A percentile compares a stretch with the other conserved stretches of the same genome.
These are phyloP conservation scores for Cajanus cajan DNA, from an alignment of 306 rosid genomes.

Conservation along the genomic window DNA sequence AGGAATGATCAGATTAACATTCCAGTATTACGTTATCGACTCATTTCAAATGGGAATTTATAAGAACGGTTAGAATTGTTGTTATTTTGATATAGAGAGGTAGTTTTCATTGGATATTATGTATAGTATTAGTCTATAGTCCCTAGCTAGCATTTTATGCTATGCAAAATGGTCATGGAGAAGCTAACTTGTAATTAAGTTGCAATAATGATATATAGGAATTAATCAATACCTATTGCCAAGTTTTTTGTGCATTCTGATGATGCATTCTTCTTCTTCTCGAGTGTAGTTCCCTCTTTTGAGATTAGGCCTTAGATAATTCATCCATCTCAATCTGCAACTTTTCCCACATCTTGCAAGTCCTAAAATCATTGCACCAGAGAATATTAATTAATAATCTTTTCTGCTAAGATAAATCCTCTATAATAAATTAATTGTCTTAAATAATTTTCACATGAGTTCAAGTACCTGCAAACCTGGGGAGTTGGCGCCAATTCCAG, in stretches of 20 bases:
- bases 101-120: no score
- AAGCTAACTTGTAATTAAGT: no score
- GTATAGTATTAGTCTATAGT: no score
- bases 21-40: background rate
- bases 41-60: background rate
- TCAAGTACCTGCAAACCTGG: constrained; percentile 72
- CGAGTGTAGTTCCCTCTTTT: constrained; percentile 36
- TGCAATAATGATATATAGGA: no score
- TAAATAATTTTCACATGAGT: background rate
- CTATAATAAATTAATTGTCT: background rate
- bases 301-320: constrained; percentile 42
- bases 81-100: no score
- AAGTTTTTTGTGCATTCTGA: constrained; percentile 22
- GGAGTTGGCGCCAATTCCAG: constrained; percentile 97
- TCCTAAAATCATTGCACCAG: constrained; percentile 21
- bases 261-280: constrained; percentile 33
- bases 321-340: constrained; percentile 49
- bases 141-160: no score
- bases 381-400: background rate
- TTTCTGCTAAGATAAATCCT: background rate
- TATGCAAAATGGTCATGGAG: no score
- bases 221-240: constrained; percentile 32
- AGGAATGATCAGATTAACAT: background rate
- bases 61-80: no score
- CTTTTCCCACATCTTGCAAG: constrained; percentile 46